Conservation (phyloP, 441 rosid species). For the Geranium incanum region DNA sequence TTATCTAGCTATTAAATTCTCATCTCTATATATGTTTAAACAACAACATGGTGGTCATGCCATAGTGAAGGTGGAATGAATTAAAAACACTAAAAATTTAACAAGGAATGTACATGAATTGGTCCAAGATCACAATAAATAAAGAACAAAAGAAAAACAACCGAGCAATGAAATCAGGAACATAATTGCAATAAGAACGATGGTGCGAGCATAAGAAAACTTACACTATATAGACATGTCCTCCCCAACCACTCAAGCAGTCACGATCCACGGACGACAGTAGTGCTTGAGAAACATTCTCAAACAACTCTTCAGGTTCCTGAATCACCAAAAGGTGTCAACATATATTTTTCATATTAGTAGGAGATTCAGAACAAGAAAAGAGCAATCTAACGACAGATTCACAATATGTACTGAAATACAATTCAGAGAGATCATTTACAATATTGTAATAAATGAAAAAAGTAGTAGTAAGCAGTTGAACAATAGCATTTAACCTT, state of each 20-base stretch:
- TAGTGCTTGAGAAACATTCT: conserved; percentile 81
- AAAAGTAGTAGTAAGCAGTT: not conserved
- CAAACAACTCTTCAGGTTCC: conserved; percentile 88
- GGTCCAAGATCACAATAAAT: not conserved
- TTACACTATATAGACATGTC: conserved; percentile 92
- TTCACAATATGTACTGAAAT: not conserved
- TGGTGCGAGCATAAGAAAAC: conserved; percentile 21
- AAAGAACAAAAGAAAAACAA: not conserved
- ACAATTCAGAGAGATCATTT: no score
- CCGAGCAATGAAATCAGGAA: not conserved
- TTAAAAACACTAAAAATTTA: not conserved
- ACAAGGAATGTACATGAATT: not conserved
- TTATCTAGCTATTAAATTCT: no score
- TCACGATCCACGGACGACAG: conserved; percentile 88
- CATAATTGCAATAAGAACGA: not conserved
- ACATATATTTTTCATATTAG: no score
- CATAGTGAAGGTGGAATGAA: not conserved
- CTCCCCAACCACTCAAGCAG: conserved; percentile 98
- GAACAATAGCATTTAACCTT: not conserved
- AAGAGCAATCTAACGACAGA: not conserved
- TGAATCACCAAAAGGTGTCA: conserved; percentile 23
- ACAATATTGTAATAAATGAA: no score
- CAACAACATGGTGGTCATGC: not conserved
- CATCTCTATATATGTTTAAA: not conserved
- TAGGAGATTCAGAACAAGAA: no score